Percentiles rank a stretch among this genome's conserved stretches.
Evolutionary conservation across 2,329 filamentous ascomycete species (phyloP).

Genomic region (Setomelanomma holmii): DNA sequence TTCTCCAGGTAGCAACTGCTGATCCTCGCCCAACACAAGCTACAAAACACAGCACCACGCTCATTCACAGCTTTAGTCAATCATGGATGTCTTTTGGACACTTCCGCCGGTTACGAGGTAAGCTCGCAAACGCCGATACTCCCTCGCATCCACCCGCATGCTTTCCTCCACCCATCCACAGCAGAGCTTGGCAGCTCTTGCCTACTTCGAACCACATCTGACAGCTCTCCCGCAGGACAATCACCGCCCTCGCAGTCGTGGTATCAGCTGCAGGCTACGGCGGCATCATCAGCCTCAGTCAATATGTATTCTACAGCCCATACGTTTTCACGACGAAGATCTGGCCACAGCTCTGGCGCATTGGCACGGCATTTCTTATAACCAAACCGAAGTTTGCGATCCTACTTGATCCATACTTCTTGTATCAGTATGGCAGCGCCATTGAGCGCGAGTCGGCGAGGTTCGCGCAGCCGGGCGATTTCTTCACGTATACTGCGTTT

Average conservation of each 20-base stretch:
- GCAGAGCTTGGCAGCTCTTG: too few relatives aligned
- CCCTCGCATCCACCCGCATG: too few relatives aligned
- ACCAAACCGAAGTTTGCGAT: constrained; percentile 64
- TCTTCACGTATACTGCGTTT: constrained; percentile 81
- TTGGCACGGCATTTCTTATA: constrained; percentile 65
- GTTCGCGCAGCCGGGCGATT: constrained; percentile 77
- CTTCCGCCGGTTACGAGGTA: constrained; percentile 73
- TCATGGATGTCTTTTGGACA: constrained; percentile 69
- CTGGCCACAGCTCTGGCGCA: constrained; percentile 67
- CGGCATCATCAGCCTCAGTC: constrained; percentile 59
- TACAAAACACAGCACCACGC: constrained; percentile 22
- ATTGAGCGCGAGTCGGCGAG: constrained; percentile 75
- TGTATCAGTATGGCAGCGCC: constrained; percentile 78
- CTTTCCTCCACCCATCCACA: too few relatives aligned
- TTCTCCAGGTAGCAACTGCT: constrained; percentile 45
- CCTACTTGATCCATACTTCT: constrained; percentile 76
- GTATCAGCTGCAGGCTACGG: constrained; percentile 69
- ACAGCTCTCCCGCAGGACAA: constrained; percentile 66
- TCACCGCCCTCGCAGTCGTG: constrained; percentile 69
- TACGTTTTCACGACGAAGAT: constrained; percentile 60
- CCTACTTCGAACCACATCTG: constrained; percentile 39
- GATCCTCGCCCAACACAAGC: constrained; percentile 36
- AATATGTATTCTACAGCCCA: constrained; percentile 63
- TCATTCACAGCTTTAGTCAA: constrained; percentile 26
- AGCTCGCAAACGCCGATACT: too few relatives aligned